A percentile compares a stretch with the other conserved stretches of the same genome.
phyloP scores from a whole-genome alignment of 2,329 filamentous ascomycete genomes.

The Trichophyton verrucosum region DNA sequence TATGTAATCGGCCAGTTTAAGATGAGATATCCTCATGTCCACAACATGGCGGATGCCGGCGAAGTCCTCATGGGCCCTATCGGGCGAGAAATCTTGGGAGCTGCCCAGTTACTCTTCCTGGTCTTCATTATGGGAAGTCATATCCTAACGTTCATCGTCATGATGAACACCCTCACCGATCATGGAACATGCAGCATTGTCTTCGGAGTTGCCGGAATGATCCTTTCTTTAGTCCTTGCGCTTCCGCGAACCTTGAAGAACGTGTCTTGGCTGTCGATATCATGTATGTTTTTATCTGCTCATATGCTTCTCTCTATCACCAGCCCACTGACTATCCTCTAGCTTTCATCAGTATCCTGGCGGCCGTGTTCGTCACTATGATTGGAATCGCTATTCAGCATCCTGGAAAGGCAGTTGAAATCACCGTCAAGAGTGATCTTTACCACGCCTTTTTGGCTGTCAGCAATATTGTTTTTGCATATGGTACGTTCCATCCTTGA shows the following conservation, averaged over 20 bases:
- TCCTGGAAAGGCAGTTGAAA: constrained; percentile 28
- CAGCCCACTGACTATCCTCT: constrained; percentile 1
- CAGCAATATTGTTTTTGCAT: constrained; percentile 60
- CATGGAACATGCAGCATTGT: constrained; percentile 52
- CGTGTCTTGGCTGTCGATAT: constrained; percentile 50
- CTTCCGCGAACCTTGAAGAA: constrained; percentile 51
- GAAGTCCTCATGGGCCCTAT: constrained; percentile 47
- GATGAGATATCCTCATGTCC: constrained; percentile 44
- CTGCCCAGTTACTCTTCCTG: constrained; percentile 51
- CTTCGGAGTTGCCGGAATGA: constrained; percentile 48
- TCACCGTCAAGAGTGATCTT: constrained; percentile 34
- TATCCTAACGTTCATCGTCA: constrained; percentile 56
- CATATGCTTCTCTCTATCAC: constrained; percentile 9
- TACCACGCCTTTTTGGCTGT: constrained; percentile 48
- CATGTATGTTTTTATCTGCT: constrained; percentile 31
- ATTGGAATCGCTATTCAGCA: constrained; percentile 48
- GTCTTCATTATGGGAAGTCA: constrained; percentile 62
- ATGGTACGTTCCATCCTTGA: constrained; percentile 32
- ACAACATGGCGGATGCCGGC: constrained; percentile 57
- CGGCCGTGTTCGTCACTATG: constrained; percentile 55
- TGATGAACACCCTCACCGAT: constrained; percentile 52
- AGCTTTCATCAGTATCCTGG: constrained; percentile 52
- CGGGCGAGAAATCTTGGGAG: constrained; percentile 51
- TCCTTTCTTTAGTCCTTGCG: constrained; percentile 47
- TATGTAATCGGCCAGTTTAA: constrained; percentile 51